Base-by-base conservation (phyloP, 1,284 basidiomycete genomes). In the Boletus smithii region DNA sequence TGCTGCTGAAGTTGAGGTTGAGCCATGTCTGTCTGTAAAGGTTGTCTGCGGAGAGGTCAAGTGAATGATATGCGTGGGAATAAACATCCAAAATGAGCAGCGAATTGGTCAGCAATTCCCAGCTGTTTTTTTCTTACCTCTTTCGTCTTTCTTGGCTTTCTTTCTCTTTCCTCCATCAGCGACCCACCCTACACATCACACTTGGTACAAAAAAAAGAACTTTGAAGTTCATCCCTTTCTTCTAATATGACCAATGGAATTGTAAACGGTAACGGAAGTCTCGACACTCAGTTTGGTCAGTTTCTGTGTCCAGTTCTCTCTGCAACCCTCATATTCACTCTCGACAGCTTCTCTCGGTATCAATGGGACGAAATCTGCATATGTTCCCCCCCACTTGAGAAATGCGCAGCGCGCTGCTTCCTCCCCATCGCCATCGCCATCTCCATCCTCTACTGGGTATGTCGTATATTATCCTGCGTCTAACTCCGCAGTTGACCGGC, bases 341-440 rank as follows among this genome's bases (percentile, higher is more conserved):
- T 44, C 35, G 33, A 6, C 60, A 76, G 77, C 76, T 65, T 79
- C 83, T 75, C 82, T 89, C 66, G 79, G 80, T 66, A 76, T 90
- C 69, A 84, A 83, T 69, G 77, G 73, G 53, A 60, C 69, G 63
- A 87, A 85, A 77, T 82, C 88, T 65, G 83, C 92, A 58, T 97
- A 97, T 75, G 88, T 97, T 59, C 93, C 93, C 61, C 93, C 93
- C 67, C 92, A 95, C 74, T 69, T 91, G 79, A 84, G 88, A 75
- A 78, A 74, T 71, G 69, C 77, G 79, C 85, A 86, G 85, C 83
- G 82, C 77, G 85, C 83, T 80, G 81, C 81, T 69, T 78, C 85
- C 59, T 69, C 76, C 61, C 67, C 67, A 51, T 62, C 65, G 47
- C 55, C 60, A 49, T 51, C 72, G 47, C 55, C 60, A 49, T 51